Base-by-base conservation (phyloP, 1,139 yeast genomes). In the Saccharomyces hybrid region DNA sequence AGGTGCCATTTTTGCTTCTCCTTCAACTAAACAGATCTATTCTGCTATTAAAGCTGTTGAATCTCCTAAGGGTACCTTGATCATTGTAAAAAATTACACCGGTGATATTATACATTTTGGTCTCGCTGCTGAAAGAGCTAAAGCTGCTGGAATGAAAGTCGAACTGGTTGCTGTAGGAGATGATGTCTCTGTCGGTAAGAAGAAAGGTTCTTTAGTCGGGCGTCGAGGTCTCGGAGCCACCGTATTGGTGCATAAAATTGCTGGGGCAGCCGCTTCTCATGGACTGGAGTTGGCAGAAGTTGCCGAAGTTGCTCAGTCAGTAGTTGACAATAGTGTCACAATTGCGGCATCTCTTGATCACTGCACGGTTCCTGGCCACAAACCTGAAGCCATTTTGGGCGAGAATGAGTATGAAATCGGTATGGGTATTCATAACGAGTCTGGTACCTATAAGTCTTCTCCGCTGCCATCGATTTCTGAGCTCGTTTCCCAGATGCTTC, bases 81-180 rank as follows among this genome's bases (percentile, higher is more conserved):
- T 88, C 25, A 79, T 88, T 47, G 88, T 86, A 52, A 88, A 88
- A 70, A 88, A 88, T 69, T 88, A 88, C 70, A 88, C 96, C 2
- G 96, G 96, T 16, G 96, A 88, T 70, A 80, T 88, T 23, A 75
- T 88, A 53, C 95, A 88, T 70, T 88, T 88, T 71, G 95, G 96
- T 1, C 75, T 88, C 56, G 95, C 88, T 2, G 88, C 84, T 1
- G 96, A 88, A 71, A 75, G 89, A 62, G 88, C 91, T 38, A 84
- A 83, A 68, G 83, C 84, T 19, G 81, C 81, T 52, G 95, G 95
- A 4, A 75, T 78, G 59, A 74, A 79, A 26, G 82, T 83, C 8
- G 91, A 85, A 58, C 73, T 86, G 58, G 80, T 88, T 34, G 77
- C 83, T 50, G 93, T 88, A 28, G 83, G 85, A 50, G 96, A 88